phyloP scores from a whole-genome alignment of 2,329 filamentous ascomycete genomes.

The Macrophomina phaseolina region DNA sequence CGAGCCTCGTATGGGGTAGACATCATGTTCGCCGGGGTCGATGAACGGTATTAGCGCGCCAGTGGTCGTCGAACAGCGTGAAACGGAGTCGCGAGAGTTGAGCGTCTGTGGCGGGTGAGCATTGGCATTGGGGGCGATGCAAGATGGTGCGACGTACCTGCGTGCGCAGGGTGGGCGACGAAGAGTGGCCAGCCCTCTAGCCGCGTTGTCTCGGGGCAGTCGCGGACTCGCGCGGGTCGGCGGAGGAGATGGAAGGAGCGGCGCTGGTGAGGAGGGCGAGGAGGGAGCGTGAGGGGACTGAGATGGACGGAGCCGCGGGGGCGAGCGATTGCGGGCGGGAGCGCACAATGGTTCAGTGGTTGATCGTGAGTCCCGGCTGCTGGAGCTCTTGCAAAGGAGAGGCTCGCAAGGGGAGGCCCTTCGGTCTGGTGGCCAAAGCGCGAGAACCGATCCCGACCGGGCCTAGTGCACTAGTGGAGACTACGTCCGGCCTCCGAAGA shows the following conservation, averaged over 20 bases:
- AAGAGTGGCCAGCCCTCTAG: slow-evolving; percentile 34
- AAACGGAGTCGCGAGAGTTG: slow-evolving; percentile 22
- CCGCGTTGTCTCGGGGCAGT: slow-evolving; percentile 24
- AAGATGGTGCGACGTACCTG: slow-evolving; percentile 28
- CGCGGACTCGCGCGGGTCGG: slow-evolving; percentile 27
- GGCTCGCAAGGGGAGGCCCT: neutral
- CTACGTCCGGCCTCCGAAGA: neutral
- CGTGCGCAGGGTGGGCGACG: slow-evolving; percentile 32
- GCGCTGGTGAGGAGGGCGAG: neutral
- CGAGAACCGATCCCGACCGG: too few relatives aligned
- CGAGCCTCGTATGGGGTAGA: slow-evolving; percentile 69
- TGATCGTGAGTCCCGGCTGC: slow-evolving; percentile 20
- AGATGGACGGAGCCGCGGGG: slow-evolving; percentile 25
- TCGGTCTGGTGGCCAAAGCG: too few relatives aligned
- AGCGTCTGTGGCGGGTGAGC: slow-evolving; percentile 25
- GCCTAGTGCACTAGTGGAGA: too few relatives aligned
- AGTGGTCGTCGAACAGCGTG: slow-evolving; percentile 16
- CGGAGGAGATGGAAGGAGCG: slow-evolving; percentile 27
- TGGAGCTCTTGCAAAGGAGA: slow-evolving; percentile 19
- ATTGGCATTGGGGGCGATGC: slow-evolving; percentile 24
- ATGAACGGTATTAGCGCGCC: slow-evolving; percentile 19
- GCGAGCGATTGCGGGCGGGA: slow-evolving; percentile 22
- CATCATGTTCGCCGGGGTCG: slow-evolving; percentile 51
- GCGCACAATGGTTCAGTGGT: slow-evolving; percentile 20
- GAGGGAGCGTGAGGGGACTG: slow-evolving; percentile 10